Evolutionary conservation across 768 basidiomycete species (phyloP).

Genomic region (Pholiota molesta): DNA sequence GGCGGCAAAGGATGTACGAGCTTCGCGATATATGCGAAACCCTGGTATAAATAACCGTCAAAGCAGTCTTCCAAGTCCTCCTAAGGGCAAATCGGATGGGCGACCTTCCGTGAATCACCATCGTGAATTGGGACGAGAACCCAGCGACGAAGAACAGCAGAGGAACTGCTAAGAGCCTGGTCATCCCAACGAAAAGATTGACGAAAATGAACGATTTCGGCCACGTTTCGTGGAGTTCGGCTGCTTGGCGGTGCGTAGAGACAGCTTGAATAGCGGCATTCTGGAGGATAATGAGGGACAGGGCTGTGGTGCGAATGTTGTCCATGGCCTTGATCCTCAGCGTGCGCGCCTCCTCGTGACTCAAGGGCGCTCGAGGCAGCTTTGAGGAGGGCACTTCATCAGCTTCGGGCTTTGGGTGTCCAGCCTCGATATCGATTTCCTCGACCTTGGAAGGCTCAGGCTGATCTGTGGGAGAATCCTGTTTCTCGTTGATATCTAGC

Average conservation of each 20-base stretch:
- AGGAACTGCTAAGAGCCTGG: neutral
- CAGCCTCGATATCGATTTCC: neutral
- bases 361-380: neutral
- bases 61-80: neutral
- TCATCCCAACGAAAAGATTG: neutral
- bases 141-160: neutral
- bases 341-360: neutral
- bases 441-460: too few relatives aligned
- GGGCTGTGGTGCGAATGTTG: neutral
- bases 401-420: neutral
- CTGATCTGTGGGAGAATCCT: too few relatives aligned
- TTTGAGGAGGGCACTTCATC: neutral
- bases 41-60: neutral
- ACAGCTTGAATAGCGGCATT: neutral
- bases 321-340: neutral
- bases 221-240: too few relatives aligned
- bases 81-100: neutral
- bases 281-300: neutral
- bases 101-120: neutral
- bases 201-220: neutral
- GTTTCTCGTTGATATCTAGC: too few relatives aligned
- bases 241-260: neutral
- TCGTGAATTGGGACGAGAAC: neutral
- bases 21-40: neutral
- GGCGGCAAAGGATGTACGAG: neutral